Evolutionary conservation across 768 basidiomycete genomes (phyloP).

Genomic region (Leucocoprinus sp.): DNA sequence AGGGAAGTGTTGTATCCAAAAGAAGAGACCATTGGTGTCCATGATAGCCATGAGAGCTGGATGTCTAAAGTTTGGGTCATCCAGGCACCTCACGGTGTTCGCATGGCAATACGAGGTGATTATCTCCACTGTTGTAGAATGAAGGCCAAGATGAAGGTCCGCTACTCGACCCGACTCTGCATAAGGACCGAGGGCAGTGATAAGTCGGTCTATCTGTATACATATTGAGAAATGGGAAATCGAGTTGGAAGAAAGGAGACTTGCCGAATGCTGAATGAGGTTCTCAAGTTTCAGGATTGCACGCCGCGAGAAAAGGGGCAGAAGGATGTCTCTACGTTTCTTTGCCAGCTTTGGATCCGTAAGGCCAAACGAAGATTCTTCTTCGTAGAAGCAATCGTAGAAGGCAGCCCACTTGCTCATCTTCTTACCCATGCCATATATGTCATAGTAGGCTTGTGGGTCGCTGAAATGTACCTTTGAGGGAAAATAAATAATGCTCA

Average conservation of each 20-base stretch:
- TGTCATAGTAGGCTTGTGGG: constrained; percentile 25
- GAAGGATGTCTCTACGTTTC: constrained; percentile 20
- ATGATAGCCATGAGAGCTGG: constrained; percentile 19
- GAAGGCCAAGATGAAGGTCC: constrained; percentile 20
- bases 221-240: not conserved
- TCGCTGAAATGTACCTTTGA: constrained; percentile 29
- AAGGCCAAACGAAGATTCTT: constrained; percentile 21
- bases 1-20: constrained; percentile 18
- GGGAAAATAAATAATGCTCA: not conserved
- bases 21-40: constrained; percentile 9
- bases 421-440: constrained; percentile 20
- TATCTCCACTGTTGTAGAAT: constrained; percentile 22
- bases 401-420: constrained; percentile 23
- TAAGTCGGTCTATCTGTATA: constrained; percentile 19
- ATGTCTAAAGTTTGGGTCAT: constrained; percentile 18
- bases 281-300: constrained; percentile 24
- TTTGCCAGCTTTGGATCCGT: constrained; percentile 20
- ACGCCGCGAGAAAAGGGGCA: constrained; percentile 26
- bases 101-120: constrained; percentile 26
- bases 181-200: constrained; percentile 11
- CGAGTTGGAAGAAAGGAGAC: not conserved
- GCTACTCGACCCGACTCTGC: constrained; percentile 8
- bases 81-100: constrained; percentile 18
- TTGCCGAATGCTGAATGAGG: constrained; percentile 21
- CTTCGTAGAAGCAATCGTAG: constrained; percentile 19